Conservation (phyloP, 129 eudicot genomes). For the Helianthus annuus region DNA sequence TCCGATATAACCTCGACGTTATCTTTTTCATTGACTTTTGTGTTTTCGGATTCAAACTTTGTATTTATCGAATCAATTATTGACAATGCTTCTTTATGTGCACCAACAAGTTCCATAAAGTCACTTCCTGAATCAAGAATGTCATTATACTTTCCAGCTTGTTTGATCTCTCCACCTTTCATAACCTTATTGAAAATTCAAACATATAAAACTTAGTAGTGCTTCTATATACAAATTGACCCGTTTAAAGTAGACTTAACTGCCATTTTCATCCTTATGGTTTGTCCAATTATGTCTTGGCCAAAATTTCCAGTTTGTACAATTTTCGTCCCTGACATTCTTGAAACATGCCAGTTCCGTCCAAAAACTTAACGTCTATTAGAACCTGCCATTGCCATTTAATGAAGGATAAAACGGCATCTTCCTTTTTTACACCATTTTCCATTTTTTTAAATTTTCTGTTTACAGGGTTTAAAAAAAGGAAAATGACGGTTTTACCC, state of each 20-base stretch:
- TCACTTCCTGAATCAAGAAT: conserved; percentile 68
- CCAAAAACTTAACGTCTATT: too few relatives aligned
- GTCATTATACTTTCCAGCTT: conserved; percentile 81
- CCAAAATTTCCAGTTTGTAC: too few relatives aligned
- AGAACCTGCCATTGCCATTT: too few relatives aligned
- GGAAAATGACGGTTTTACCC: too few relatives aligned
- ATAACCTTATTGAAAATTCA: conserved; percentile 51
- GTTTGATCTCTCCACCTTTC: conserved; percentile 74
- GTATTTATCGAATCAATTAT: conserved; percentile 48
- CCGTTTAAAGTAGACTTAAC: neutral
- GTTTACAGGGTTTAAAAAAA: too few relatives aligned
- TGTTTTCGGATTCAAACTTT: neutral
- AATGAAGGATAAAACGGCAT: too few relatives aligned
- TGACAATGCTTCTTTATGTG: conserved; percentile 78
- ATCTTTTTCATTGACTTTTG: conserved; percentile 10
- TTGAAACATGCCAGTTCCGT: too few relatives aligned
- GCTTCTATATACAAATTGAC: conserved; percentile 12
- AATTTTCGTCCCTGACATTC: too few relatives aligned
- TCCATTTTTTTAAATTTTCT: too few relatives aligned
- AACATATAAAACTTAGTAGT: neutral
- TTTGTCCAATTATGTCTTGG: too few relatives aligned
- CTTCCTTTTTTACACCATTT: too few relatives aligned
- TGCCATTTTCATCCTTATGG: too few relatives aligned
- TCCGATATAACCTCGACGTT: conserved; percentile 28
- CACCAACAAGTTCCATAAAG: conserved; percentile 86